A percentile compares a stretch with the other conserved stretches of the same genome.
These are phyloP conservation scores for Salix dunnii DNA, from an alignment of 345 rosid species.

Conservation along the genomic window DNA sequence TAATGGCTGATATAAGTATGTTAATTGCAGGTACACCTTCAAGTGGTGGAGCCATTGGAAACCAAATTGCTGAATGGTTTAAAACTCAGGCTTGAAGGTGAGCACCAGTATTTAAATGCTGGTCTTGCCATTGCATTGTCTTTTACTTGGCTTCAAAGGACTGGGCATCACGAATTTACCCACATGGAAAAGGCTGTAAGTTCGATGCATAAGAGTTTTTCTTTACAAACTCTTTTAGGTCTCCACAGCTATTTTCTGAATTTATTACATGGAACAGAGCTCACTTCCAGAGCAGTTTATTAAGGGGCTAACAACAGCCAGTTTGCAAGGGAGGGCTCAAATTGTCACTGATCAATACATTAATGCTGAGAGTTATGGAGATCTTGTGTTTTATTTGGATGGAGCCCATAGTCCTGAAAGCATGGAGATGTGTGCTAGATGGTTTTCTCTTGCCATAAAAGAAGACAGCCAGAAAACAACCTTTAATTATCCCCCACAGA, in stretches of 20 bases:
- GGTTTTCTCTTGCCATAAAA: slow-evolving; percentile 73
- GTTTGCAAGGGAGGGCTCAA: slow-evolving; percentile 95
- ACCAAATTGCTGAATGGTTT: slow-evolving; percentile 53
- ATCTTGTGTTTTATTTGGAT: slow-evolving; percentile 83
- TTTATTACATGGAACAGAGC: slow-evolving; percentile 43
- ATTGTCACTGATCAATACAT: slow-evolving; percentile 57
- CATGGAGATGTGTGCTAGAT: slow-evolving; percentile 81
- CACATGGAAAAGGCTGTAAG: slow-evolving; percentile 55
- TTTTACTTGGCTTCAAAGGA: slow-evolving; percentile 74
- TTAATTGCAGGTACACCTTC: slow-evolving; percentile 62
- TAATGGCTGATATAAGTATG: not conserved
- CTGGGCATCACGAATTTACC: slow-evolving; percentile 52
- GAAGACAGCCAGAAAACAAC: slow-evolving; percentile 39
- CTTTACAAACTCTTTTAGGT: not conserved
- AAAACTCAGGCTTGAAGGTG: slow-evolving; percentile 88
- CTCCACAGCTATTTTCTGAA: slow-evolving; percentile 6
- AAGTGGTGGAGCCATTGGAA: slow-evolving; percentile 62
- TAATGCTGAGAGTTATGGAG: slow-evolving; percentile 45
- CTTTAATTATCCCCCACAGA: slow-evolving; percentile 32
- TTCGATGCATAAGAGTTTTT: not conserved
- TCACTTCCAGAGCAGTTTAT: slow-evolving; percentile 74
- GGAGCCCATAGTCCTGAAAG: slow-evolving; percentile 98
- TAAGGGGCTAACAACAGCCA: slow-evolving; percentile 74
- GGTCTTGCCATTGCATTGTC: slow-evolving; percentile 81
- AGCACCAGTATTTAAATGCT: slow-evolving; percentile 89